phyloP scores from a whole-genome alignment of 768 basidiomycete genomes.

The Collybia sp. region DNA sequence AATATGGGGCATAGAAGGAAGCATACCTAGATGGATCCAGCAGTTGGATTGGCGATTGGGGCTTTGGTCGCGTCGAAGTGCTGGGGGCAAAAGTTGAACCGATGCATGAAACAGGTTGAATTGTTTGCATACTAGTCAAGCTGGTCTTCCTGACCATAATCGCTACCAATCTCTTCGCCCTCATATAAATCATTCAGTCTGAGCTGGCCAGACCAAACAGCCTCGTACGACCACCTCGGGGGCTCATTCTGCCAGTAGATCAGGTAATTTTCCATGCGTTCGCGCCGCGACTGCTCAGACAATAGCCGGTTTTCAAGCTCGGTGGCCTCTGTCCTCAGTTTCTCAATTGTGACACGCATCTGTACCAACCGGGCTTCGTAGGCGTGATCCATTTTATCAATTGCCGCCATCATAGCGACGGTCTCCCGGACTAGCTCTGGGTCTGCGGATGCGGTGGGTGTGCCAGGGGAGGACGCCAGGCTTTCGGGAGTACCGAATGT shows the following conservation, averaged over 20 bases:
- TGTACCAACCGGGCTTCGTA: slow-evolving; percentile 5
- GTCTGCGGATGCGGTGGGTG: slow-evolving; percentile 10
- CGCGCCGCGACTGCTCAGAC: slow-evolving; percentile 10
- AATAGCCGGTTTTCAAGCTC: slow-evolving; percentile 5
- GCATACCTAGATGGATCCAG: too few relatives aligned
- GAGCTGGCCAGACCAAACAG: slow-evolving; percentile 12
- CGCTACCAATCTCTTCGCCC: slow-evolving; percentile 9
- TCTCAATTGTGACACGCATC: slow-evolving; percentile 4
- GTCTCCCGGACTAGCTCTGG: slow-evolving; percentile 8
- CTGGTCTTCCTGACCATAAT: slow-evolving; percentile 5
- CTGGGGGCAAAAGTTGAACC: neutral
- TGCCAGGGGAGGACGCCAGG: slow-evolving; percentile 3
- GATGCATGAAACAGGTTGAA: neutral
- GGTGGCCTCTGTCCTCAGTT: slow-evolving; percentile 7
- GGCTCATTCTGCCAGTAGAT: slow-evolving; percentile 7
- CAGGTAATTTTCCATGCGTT: slow-evolving; percentile 12
- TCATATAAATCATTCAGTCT: slow-evolving; percentile 4
- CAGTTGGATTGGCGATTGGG: too few relatives aligned
- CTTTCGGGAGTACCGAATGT: slow-evolving; percentile 13
- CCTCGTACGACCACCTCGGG: slow-evolving; percentile 11
- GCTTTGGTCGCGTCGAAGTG: too few relatives aligned
- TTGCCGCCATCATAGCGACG: slow-evolving; percentile 10
- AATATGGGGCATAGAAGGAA: too few relatives aligned
- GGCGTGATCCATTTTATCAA: slow-evolving; percentile 5
- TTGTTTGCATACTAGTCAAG: neutral